These are phyloP conservation scores for Erythrophleum ivorense DNA, from an alignment of 331 rosid species.

Conservation along the genomic window DNA sequence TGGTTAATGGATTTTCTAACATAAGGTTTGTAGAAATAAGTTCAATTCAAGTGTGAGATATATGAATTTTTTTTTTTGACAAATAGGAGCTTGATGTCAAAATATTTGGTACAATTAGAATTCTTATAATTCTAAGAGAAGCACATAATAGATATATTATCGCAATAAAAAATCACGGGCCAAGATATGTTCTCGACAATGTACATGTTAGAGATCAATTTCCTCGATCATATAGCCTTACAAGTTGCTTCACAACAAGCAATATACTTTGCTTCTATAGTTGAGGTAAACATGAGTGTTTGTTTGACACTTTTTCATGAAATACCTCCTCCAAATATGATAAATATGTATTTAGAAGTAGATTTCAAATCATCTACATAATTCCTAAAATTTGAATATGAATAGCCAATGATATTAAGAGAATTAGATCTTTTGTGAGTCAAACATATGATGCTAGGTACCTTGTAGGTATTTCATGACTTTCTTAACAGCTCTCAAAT, in stretches of 20 bases:
- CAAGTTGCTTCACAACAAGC: neutral
- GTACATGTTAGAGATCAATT: neutral
- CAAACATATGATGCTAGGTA: neutral
- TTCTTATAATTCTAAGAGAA: neutral
- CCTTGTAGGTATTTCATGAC: too few relatives aligned
- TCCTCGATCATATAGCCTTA: neutral
- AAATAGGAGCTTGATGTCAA: neutral
- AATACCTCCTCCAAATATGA: neutral
- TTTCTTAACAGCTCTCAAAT: too few relatives aligned
- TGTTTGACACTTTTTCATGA: neutral
- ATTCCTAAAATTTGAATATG: neutral
- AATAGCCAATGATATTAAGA: neutral
- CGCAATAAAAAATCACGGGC: neutral
- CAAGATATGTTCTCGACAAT: neutral
- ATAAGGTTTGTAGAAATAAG: neutral
- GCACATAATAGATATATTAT: neutral
- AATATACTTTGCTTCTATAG: conserved; percentile 1
- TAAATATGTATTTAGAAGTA: neutral
- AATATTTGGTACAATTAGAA: neutral
- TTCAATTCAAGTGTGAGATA: neutral
- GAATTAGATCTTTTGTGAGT: neutral
- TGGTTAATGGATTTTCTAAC: neutral
- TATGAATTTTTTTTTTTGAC: neutral
- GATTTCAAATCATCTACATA: neutral
- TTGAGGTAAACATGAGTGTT: neutral